Base-by-base conservation (phyloP, 192 early-diverging fungal genomes). In the Coemansia sp. region DNA sequence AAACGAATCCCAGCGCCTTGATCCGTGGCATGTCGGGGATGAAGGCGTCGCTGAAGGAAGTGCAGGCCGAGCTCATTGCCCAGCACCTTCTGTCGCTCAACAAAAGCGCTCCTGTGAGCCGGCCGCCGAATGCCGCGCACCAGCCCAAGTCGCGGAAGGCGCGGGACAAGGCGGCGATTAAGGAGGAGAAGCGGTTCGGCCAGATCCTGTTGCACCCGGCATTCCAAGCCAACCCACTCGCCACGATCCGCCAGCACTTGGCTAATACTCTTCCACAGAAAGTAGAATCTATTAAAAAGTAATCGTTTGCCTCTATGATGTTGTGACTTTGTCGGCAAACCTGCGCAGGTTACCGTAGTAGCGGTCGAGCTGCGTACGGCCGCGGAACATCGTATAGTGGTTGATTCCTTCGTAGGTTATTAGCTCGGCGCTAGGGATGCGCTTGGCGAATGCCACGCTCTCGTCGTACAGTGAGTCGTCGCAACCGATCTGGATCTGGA, bases 181-280 rank as follows among this genome's bases (percentile, higher is more conserved):
- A 73, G 53, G 92, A 94, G 60, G 90, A 92, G 39, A 78, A 87
- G 54, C 84, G 92, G 21, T 89, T 94, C 67, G 87, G 88, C 51
- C 89, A 92, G 72, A 85, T 94, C 2, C 62, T 92, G 62, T 75
- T 69, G 6, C 92, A 94, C 70, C 85, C 88, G 14, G 86, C 89
- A 21, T 94, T 92, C 76, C 82, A 88, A 67, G 78, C 83, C 19
- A 86, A 91, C 46, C 89, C 92, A 4, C 64, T 94, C 35, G 85
- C 84, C 14, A 90, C 91, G 6, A 90, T 94, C 36, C 83, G 87
- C 24, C 86, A 88, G 54, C 92, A 94, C 66, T 78, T 94, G 68
- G 78, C 88, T 48, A 94, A 94, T 68, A 90, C 88, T 3, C 82
- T 89, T 42, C 70, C 79, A 35, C 19, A 41, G 48, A 2, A 59